phyloP scores from a whole-genome alignment of 225 moss, liverwort and hornwort genomes.

The Physcomitrellopsis africana region DNA sequence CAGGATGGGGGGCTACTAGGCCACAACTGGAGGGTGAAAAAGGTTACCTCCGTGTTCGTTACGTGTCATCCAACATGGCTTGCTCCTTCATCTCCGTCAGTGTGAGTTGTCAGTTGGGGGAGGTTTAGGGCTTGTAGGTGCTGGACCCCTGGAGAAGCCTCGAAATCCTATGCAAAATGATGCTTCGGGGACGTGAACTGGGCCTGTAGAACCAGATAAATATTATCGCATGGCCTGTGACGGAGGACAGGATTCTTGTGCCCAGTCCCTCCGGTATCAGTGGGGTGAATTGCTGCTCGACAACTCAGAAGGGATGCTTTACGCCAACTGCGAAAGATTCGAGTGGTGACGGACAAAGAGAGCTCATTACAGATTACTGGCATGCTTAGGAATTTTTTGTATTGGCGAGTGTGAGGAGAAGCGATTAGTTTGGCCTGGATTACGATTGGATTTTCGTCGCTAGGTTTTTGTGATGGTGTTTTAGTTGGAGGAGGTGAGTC shows the following conservation, averaged over 20 bases:
- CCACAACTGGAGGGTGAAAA: too few species aligned
- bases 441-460: constrained; percentile 3
- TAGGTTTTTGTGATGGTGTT: constrained; percentile 3
- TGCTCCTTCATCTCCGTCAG: too few species aligned
- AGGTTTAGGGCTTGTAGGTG: constrained; percentile 40
- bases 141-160: neutral
- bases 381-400: neutral
- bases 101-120: neutral
- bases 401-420: neutral
- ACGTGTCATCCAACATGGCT: too few species aligned
- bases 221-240: constrained; percentile 15
- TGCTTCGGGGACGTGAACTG: neutral
- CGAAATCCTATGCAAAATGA: neutral
- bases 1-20: neutral
- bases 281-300: neutral
- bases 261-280: neutral
- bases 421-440: constrained; percentile 3
- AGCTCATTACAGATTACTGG: constrained; percentile 12
- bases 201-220: neutral
- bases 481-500: constrained; percentile 21
- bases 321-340: neutral
- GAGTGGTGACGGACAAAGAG: neutral
- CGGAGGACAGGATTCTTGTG: neutral
- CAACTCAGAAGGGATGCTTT: neutral
- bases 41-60: too few species aligned